Evolutionary conservation across 164 flowering plant genomes (phyloP).

Genomic region (Dillenia suffruticosa): DNA sequence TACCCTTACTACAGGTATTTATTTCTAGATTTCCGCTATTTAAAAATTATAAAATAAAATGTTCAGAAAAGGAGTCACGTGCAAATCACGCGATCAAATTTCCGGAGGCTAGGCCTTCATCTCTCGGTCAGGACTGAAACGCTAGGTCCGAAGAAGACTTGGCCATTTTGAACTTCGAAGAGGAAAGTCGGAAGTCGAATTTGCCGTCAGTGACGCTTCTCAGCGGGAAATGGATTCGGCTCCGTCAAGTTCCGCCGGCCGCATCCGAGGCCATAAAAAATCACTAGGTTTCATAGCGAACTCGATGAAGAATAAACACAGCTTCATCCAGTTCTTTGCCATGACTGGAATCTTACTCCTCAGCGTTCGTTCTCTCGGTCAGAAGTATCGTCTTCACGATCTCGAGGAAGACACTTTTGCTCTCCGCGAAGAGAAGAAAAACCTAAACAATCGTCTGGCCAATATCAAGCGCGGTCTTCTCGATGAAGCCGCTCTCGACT

Average conservation of each 20-base stretch:
- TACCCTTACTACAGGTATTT: too few relatives aligned
- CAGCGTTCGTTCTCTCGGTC: conserved; percentile 73
- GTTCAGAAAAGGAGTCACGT: too few relatives aligned
- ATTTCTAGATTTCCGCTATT: too few relatives aligned
- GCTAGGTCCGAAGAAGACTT: too few relatives aligned
- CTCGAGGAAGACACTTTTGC: conserved; percentile 62
- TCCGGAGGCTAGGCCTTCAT: too few relatives aligned
- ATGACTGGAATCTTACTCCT: conserved; percentile 74
- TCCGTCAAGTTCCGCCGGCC: conserved; percentile 17
- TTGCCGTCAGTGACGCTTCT: too few relatives aligned
- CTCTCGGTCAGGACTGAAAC: too few relatives aligned
- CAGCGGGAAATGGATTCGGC: conserved; percentile 22
- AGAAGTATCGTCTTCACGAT: conserved; percentile 69
- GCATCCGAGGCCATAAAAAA: conserved; percentile 25
- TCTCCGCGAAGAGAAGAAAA: conserved; percentile 54
- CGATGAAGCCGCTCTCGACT: conserved; percentile 68
- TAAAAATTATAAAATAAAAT: too few relatives aligned
- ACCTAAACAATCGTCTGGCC: conserved; percentile 52
- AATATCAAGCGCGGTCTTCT: conserved; percentile 57
- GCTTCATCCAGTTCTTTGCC: conserved; percentile 67
- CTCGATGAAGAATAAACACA: conserved; percentile 54
- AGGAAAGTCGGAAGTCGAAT: too few relatives aligned
- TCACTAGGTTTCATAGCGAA: conserved; percentile 41
- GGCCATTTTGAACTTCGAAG: too few relatives aligned
- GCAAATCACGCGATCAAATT: too few relatives aligned